A percentile compares a stretch with the other conserved stretches of the same genome.
Evolutionary conservation across 257 asterid genomes (phyloP).

Genomic region (Linderniella brevidens): DNA sequence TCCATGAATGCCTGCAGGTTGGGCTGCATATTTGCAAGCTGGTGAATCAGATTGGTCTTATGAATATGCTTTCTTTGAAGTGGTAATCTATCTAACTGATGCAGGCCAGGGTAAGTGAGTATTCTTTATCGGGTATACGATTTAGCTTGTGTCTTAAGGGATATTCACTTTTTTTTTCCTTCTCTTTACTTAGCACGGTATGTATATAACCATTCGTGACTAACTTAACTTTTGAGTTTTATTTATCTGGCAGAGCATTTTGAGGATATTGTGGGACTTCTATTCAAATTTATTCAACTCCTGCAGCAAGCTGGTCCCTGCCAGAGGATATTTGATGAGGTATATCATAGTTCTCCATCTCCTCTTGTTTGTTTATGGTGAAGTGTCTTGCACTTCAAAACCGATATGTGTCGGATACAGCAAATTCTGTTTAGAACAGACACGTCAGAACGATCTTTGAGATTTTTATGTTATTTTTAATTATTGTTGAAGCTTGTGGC

Average conservation of each 20-base stretch:
- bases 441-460: no score
- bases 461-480: no score
- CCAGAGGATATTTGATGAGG: constrained; percentile 96
- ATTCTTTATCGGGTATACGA: no score
- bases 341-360: constrained; percentile 10
- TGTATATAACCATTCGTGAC: no score
- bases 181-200: no score
- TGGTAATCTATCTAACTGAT: constrained; percentile 67
- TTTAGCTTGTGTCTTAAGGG: no score
- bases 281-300: constrained; percentile 63
- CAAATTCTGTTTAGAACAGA: no score
- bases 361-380: no score
- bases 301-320: constrained; percentile 69
- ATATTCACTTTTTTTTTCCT: no score
- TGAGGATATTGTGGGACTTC: constrained; percentile 69
- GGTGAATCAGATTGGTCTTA: constrained; percentile 79
- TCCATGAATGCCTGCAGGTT: constrained; percentile 42
- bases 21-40: constrained; percentile 92
- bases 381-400: no score
- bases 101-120: constrained; percentile 71
- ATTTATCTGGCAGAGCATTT: constrained; percentile 43
- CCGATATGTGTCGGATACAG: no score
- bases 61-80: constrained; percentile 69
- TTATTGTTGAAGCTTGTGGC: constrained; percentile 64
- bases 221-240: no score